Evolutionary conservation across 768 basidiomycete genomes (phyloP), one percentile per base, ranked within the genome.

Genomic region (Chalciporus chontae): DNA sequence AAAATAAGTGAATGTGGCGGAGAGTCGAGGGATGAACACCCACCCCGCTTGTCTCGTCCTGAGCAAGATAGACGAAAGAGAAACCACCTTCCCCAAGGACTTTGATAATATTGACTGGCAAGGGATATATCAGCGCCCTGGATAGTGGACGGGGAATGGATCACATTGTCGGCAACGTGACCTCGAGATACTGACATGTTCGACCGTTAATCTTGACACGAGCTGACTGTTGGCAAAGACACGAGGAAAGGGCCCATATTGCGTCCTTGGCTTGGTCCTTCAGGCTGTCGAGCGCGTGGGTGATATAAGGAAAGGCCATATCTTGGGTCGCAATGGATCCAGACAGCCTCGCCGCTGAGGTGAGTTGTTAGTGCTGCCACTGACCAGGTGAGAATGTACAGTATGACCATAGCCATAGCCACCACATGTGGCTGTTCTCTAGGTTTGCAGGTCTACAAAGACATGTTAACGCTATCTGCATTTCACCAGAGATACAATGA

Each of bases 81-180:
- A 94, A 94, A 7, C 91, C 95, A 13, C 96, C 95, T 71, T 98
- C 96, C 24, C 96, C 96, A 8, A 99, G 81, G 10, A 98, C 84
- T 52, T 88, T 91, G 43, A 94, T 72, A 45, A 99, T 90, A 63
- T 90, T 86, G 71, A 94, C 89, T 91, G 59, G 10, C 32, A 8
- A 17, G 24, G 39, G 41, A 53, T 14, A 21, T 15, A 18, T 53
- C 24, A 56, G 48, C 27, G n/a, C 26, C 18, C 45, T 4, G 37
- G 32, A 23, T 6, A 44, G 45, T 37, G 34, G 14, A 48, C 10
- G 27, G 39, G 15, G 38, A 45, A 51, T 50, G 53, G 40, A 11
- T 39, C 46, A 46, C 42, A 41, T 26, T 37, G 39, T n/a, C 2
- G 32, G 46, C 47, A 26, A 47, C 17, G 42, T 26, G 40, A 52